These are phyloP conservation scores for Penicillium flavigenum DNA, from an alignment of 495 filamentous ascomycete species.

Conservation along the genomic window DNA sequence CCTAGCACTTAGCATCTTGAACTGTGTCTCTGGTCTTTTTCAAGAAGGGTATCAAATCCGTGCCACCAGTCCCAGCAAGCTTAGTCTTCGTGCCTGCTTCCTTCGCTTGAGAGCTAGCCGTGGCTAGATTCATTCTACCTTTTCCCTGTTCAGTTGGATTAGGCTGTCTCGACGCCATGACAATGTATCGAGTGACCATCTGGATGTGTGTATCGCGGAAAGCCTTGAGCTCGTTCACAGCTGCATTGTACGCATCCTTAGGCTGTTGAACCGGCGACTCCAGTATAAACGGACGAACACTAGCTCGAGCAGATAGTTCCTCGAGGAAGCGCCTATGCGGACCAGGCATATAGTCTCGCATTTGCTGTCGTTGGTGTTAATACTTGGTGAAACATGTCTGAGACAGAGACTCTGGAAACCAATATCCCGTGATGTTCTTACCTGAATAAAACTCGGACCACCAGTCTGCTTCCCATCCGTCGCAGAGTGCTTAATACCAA, in stretches of 20 bases:
- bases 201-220: conserved; percentile 91
- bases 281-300: conserved; percentile 79
- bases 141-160: conserved; percentile 14
- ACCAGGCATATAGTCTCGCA: conserved; percentile 96
- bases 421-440: conserved; percentile 14
- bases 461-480: conserved; percentile 66
- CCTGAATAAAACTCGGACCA: conserved; percentile 35
- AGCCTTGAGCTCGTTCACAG: conserved; percentile 72
- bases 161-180: conserved; percentile 49
- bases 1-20: conserved; percentile 30
- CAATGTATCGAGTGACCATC: conserved; percentile 92
- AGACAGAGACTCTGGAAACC: not conserved
- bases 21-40: conserved; percentile 92
- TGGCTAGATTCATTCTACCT: conserved; percentile 33
- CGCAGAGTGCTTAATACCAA: conserved; percentile 84
- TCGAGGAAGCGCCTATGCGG: conserved; percentile 84
- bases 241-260: conserved; percentile 83
- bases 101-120: conserved; percentile 28
- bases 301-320: conserved; percentile 68
- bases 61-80: conserved; percentile 85
- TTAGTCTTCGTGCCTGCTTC: conserved; percentile 19
- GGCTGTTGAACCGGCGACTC: conserved; percentile 54
- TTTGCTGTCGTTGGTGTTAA: conserved; percentile 55
- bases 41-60: conserved; percentile 84
- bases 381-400: not conserved